Base-by-base conservation (phyloP, 805 yeast species). In the Novakomyces olei region DNA sequence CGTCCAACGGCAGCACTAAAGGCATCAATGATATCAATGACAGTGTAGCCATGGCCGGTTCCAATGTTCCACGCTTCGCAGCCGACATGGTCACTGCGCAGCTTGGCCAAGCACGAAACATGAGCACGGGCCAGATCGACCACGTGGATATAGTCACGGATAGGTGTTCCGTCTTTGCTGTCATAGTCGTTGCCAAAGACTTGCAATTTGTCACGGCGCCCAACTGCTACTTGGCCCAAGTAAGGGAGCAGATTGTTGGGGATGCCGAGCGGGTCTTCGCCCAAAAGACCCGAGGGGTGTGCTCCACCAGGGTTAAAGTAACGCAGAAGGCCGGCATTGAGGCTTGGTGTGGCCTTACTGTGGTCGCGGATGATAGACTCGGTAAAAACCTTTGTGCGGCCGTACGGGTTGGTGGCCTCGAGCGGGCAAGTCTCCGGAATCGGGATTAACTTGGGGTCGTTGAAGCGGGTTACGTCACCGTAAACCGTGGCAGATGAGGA, bases 261-360 rank as follows among this genome's bases (percentile, higher is more conserved):
- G 33, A 69, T 60, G 9, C 83, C 83, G 38, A 66, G 56, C 5
- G 83, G 83, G 48, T 76, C 83, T 46, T 78, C 91, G 25, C 91
- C 91, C 37, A 77, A 60, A 23, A 68, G 52, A 8, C 88, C 88
- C 2, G 79, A 67, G 3, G 83, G 77, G 47, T 77, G 91, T 12
- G 88, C 85, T 25, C 91, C 91, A 41, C 75, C 73, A 23, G 91
- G 88, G 46, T 77, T 76, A 57, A 75, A 77, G 53, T 76, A 78
- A 36, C 88, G 63, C 44, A 78, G 55, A 32, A 75, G 60, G 4
- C 81, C 85, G 9, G 53, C 55, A 19, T 44, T 42, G 3, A 49
- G 44, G 5, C 40, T 36, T 15, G 36, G 38, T 18, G 63, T 62
- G 28, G 69, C 59, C 4, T 51, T 42, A 42, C 65, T 55, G 17